phyloP scores from a whole-genome alignment of 768 basidiomycete species.

The Guyanaporus albipodus region DNA sequence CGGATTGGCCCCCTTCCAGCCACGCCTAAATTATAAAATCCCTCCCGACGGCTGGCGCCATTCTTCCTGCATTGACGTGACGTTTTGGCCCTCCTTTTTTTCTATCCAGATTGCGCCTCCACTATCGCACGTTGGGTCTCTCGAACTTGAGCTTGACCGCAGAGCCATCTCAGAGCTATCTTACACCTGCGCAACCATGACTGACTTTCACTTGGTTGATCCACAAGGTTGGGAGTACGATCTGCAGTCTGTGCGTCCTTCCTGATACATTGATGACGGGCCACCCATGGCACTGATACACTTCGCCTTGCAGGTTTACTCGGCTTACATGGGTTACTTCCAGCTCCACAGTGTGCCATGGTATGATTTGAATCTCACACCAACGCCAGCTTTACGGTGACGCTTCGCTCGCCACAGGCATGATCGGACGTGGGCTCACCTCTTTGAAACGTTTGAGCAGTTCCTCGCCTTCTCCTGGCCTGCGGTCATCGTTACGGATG shows the following conservation, averaged over 20 bases:
- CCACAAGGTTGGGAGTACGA: constrained; percentile 79
- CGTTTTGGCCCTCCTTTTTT: background rate
- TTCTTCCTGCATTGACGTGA: background rate
- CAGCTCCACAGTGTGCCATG: constrained; percentile 67
- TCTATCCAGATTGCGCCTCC: background rate
- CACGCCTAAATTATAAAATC: constrained; percentile 19
- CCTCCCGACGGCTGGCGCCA: background rate
- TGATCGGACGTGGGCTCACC: constrained; percentile 74
- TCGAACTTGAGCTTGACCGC: background rate
- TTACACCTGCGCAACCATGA: constrained; percentile 35
- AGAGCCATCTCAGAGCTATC: background rate
- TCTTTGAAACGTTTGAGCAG: constrained; percentile 74
- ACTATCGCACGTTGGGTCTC: background rate
- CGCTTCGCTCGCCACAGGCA: constrained; percentile 44
- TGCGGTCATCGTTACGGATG: constrained; percentile 70
- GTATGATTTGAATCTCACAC: constrained; percentile 30
- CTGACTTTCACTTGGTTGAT: constrained; percentile 70
- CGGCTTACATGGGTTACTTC: constrained; percentile 77
- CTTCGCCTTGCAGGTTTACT: constrained; percentile 46
- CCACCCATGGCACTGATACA: background rate
- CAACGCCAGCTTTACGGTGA: background rate
- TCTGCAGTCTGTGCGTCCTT: constrained; percentile 61
- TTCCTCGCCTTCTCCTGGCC: constrained; percentile 86
- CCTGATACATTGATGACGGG: background rate
- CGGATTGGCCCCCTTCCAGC: constrained; percentile 4